Percentiles rank a stretch among this genome's conserved stretches.
Conservation (phyloP, 2,329 filamentous ascomycete species). For the Graphium sp. region DNA sequence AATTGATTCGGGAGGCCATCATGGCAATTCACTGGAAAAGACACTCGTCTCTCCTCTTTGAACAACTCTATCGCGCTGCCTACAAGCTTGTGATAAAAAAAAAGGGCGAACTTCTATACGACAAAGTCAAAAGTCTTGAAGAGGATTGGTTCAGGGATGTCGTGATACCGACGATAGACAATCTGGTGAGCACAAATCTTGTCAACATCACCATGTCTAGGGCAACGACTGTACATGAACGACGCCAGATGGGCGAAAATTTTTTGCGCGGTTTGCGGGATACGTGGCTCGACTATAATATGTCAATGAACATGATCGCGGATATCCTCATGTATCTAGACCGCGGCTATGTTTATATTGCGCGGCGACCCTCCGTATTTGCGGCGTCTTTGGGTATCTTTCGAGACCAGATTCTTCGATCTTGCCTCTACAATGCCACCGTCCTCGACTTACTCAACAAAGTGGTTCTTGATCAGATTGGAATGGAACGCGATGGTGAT, state of each 20-base stretch:
- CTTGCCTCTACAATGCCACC: constrained; percentile 28
- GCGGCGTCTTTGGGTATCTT: constrained; percentile 74
- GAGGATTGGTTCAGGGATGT: constrained; percentile 60
- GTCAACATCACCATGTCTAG: constrained; percentile 41
- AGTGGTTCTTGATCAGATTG: constrained; percentile 78
- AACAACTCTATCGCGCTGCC: constrained; percentile 82
- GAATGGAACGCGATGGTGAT: constrained; percentile 83
- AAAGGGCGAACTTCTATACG: constrained; percentile 68
- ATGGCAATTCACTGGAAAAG: constrained; percentile 84
- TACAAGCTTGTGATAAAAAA: constrained; percentile 90
- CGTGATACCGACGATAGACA: constrained; percentile 54
- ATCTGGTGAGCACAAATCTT: constrained; percentile 54
- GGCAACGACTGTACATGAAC: constrained; percentile 56
- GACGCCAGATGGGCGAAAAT: constrained; percentile 62
- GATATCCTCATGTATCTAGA: constrained; percentile 98
- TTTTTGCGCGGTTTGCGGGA: constrained; percentile 63
- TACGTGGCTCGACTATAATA: constrained; percentile 78
- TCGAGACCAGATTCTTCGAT: constrained; percentile 66
- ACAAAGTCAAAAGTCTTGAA: constrained; percentile 66
- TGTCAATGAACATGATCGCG: constrained; percentile 90
- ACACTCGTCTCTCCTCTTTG: constrained; percentile 79
- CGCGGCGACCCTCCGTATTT: constrained; percentile 61
- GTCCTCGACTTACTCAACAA: constrained; percentile 63
- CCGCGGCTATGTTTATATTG: constrained; percentile 60
- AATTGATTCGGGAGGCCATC: constrained; percentile 57